Evolutionary conservation across 495 filamentous ascomycete genomes (phyloP), one percentile per base, ranked within the genome.

Genomic region (Hypoxylon crocopeplum): DNA sequence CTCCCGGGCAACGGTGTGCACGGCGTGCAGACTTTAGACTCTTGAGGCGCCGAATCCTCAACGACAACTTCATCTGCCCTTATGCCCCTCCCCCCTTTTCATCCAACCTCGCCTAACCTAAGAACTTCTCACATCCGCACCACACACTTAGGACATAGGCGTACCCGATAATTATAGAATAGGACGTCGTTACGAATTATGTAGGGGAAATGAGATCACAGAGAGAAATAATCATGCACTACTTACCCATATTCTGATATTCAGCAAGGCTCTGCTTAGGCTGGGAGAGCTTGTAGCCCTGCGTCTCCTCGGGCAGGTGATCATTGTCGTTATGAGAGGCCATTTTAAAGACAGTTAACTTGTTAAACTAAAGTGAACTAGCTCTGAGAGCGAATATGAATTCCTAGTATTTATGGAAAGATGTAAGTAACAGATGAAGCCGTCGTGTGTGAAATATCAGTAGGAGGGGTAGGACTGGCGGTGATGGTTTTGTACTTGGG

Each of bases 271-370:
- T 93, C 84, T 97, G 97, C 86, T 97, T 96, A 55, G 78, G 78
- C 84, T 97, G 91, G 62, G 92, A 92, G 62, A 97, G 87, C 83
- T 94, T 97, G 87, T 95, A 98, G 65, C 94, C 93, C 79, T 92
- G 86, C 54, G 91, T 96, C 72, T 84, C 82, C 77, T 91, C 86
- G 69, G 93, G 90, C 63, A 86, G 72, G 56, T 97, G 86, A 64
- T 98, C 94, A 42, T 97, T 91, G 0, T 96, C 88, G 65, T 84
- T 74, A 48, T 85, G 77, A 62, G 85, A 83, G 48, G 88, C 75
- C 92, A 95, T 95, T 69, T 63, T 66, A 57, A 40, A 56, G 53
- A 21, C 41, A 38, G 38, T 16, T 22, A 49, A 32, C 2, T 32
- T 36, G 12, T 16, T 7, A 39, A 51, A 27, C 7, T 13, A 42